These are phyloP conservation scores for Saccharomycodes ludwigii DNA, from an alignment of 805 yeast genomes.

Conservation along the genomic window DNA sequence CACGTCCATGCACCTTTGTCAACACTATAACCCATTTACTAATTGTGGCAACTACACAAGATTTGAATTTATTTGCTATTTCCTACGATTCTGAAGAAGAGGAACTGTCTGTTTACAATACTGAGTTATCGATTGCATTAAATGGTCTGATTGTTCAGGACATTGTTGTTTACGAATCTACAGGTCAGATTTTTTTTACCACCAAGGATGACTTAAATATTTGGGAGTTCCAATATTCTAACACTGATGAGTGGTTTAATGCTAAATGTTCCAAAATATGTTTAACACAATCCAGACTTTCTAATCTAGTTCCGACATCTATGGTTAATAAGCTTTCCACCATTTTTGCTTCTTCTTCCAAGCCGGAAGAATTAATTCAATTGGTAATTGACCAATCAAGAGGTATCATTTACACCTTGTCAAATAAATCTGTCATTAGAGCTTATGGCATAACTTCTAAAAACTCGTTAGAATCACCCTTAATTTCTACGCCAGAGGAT, in stretches of 20 bases:
- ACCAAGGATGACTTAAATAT: conserved; percentile 67
- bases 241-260: conserved; percentile 76
- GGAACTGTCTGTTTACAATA: conserved; percentile 60
- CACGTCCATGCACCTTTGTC: conserved; percentile 71
- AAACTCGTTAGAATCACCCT: conserved; percentile 30
- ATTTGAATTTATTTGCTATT: conserved; percentile 66
- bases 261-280: conserved; percentile 77
- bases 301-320: conserved; percentile 37
- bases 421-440: conserved; percentile 70
- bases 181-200: conserved; percentile 74
- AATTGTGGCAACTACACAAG: conserved; percentile 68
- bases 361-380: conserved; percentile 50
- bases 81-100: conserved; percentile 34
- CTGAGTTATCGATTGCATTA: conserved; percentile 68
- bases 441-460: conserved; percentile 49
- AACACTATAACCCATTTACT: conserved; percentile 62
- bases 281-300: conserved; percentile 53
- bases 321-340: conserved; percentile 19
- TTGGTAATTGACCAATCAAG: conserved; percentile 68
- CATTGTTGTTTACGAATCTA: conserved; percentile 43
- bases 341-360: conserved; percentile 8
- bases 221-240: conserved; percentile 81
- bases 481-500: conserved; percentile 24
- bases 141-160: conserved; percentile 66
- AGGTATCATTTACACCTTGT: conserved; percentile 65